These are phyloP conservation scores for Fusarium nisikadoi DNA, from an alignment of 2,329 filamentous ascomycete species.

Conservation along the genomic window DNA sequence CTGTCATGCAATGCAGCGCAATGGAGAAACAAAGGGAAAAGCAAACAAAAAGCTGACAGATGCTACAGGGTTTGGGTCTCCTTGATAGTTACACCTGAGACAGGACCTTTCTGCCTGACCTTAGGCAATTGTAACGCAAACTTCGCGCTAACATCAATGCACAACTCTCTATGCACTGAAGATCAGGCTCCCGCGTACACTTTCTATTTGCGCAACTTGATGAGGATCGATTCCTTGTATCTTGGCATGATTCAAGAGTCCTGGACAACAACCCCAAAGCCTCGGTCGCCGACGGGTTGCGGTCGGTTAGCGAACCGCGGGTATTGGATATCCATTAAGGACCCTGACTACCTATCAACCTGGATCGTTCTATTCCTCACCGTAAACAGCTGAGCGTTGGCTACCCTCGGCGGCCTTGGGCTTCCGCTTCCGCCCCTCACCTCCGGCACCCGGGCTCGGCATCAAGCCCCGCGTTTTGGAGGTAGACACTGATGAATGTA, in stretches of 20 bases:
- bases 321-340: conserved; percentile 13
- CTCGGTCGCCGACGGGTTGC: conserved; percentile 40
- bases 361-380: not conserved
- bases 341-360: conserved; percentile 7
- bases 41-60: conserved; percentile 20
- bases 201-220: not conserved
- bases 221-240: not conserved
- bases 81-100: not conserved
- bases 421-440: conserved; percentile 25
- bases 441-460: conserved; percentile 36
- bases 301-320: conserved; percentile 36
- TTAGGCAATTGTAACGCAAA: conserved; percentile 6
- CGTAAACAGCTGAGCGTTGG: not conserved
- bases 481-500: not conserved
- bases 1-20: conserved; percentile 34
- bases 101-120: not conserved
- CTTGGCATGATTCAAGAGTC: conserved; percentile 24
- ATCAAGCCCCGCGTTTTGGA: conserved; percentile 11
- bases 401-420: conserved; percentile 20
- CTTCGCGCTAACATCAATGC: not conserved
- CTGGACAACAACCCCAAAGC: not conserved
- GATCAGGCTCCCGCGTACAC: not conserved
- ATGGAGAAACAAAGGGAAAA: conserved; percentile 10
- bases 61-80: conserved; percentile 1
- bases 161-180: not conserved